These are phyloP conservation scores for Aspergillus hortae DNA, from an alignment of 2,329 filamentous ascomycete genomes.

Conservation along the genomic window DNA sequence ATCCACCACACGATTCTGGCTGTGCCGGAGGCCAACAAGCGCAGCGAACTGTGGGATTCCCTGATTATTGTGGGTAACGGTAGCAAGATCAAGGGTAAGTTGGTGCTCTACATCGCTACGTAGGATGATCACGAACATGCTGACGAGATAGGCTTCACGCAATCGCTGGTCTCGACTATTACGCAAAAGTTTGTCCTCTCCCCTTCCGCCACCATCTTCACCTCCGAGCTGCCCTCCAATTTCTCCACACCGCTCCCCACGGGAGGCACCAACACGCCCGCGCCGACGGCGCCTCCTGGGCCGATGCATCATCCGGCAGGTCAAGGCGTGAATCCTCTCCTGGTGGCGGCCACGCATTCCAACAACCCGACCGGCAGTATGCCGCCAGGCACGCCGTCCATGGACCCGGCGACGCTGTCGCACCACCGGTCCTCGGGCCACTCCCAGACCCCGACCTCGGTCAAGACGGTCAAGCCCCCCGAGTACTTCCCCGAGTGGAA, in stretches of 20 bases:
- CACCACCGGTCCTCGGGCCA: slow-evolving; percentile 60
- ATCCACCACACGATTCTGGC: slow-evolving; percentile 80
- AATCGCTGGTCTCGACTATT: slow-evolving; percentile 78
- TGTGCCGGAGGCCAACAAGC: slow-evolving; percentile 79
- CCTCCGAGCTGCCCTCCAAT: slow-evolving; percentile 90
- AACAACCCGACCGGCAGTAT: slow-evolving; percentile 37
- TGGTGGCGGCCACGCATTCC: slow-evolving; percentile 75
- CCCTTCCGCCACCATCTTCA: slow-evolving; percentile 93
- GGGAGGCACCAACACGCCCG: slow-evolving; percentile 82
- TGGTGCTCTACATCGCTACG: neutral
- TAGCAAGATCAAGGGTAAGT: slow-evolving; percentile 57
- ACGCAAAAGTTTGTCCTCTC: slow-evolving; percentile 82
- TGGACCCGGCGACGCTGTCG: slow-evolving; percentile 30
- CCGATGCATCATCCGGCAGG: slow-evolving; percentile 55
- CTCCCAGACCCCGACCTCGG: slow-evolving; percentile 75
- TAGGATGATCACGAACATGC: neutral
- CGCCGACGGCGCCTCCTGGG: slow-evolving; percentile 40
- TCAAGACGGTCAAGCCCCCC: slow-evolving; percentile 73
- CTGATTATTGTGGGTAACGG: slow-evolving; percentile 91
- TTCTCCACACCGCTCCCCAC: slow-evolving; percentile 87
- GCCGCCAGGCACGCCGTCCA: slow-evolving; percentile 33
- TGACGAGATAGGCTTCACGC: slow-evolving; percentile 65
- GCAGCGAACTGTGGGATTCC: slow-evolving; percentile 85
- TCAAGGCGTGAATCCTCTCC: slow-evolving; percentile 76
- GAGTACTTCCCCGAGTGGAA: slow-evolving; percentile 92